Evolutionary conservation across 805 yeast species (phyloP), one percentile per base, ranked within the genome.

Genomic region (Lipomyces yamanashiensis): DNA sequence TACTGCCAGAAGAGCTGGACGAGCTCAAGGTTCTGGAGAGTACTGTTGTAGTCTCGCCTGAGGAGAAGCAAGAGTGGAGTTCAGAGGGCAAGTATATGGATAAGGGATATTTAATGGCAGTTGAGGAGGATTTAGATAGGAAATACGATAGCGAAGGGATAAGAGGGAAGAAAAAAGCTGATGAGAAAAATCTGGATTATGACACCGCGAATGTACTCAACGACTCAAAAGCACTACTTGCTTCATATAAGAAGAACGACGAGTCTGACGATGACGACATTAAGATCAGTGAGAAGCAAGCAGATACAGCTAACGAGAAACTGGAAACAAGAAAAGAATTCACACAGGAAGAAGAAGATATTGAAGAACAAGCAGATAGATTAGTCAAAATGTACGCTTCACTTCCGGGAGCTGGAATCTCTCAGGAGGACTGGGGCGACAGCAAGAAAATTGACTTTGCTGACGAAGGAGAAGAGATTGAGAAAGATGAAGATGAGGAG

Each of bases 21-120:
- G 68, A 64, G 55, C 34, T 64, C 41, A 33, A 54, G 15, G 41
- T 44, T 19, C 50, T 64, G 12, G 68, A 64, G 61, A 59, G 61
- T 37, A 50, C 66, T 23, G 55, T 56, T 17, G 57, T 58, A 13
- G 58, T 62, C 12, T 23, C 56, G 1, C 45, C 55, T 34, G 39
- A 15, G 9, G 63, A 58, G 4, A 40, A n/a, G 10, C 44, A 61
- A 15, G 49, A 19, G 33, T 45, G 19, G 41, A 40, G 34, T 10
- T 40, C 33, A 23, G 56, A 51, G 10, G 53, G 60, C 12, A 61
- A 61, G 48, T 55, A 58, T 41, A 8, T 62, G 9, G 41, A 34
- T 36, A 28, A 47, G 19, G 64, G 48, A 7, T 63, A 63, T 55
- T 37, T 59, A 52, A 13, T 58, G 13, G 60, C 59, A 15, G 54